These are phyloP conservation scores for Neonectria ditissima DNA, from an alignment of 2,329 filamentous ascomycete genomes.

Conservation along the genomic window DNA sequence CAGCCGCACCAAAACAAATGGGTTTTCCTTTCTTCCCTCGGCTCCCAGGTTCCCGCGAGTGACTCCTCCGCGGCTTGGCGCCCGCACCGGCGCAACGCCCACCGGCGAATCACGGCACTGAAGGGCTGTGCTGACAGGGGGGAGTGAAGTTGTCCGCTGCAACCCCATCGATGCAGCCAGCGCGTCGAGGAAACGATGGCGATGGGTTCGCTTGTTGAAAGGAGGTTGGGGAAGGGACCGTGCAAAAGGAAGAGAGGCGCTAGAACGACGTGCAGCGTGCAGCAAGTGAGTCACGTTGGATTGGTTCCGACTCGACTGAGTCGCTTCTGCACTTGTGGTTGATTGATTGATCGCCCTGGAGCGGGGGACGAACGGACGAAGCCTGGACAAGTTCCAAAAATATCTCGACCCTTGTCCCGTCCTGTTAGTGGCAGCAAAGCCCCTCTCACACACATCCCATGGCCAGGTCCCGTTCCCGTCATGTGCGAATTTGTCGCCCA, in stretches of 20 bases:
- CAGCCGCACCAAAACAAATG: too few species aligned
- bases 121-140: slow-evolving; percentile 27
- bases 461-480: not conserved
- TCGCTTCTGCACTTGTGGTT: too few species aligned
- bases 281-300: too few species aligned
- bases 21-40: too few species aligned
- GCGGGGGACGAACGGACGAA: not conserved
- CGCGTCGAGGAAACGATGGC: not conserved
- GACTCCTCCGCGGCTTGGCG: not conserved
- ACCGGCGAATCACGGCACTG: slow-evolving; percentile 31
- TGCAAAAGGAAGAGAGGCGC: too few species aligned
- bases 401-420: not conserved
- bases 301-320: too few species aligned
- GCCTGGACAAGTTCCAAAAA: slow-evolving; percentile 1
- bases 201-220: not conserved
- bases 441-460: not conserved
- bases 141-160: not conserved
- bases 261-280: too few species aligned
- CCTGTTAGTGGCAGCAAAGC: not conserved
- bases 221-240: too few species aligned
- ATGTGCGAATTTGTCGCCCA: not conserved
- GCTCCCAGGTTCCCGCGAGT: not conserved
- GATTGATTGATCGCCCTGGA: slow-evolving; percentile 3
- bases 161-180: not conserved
- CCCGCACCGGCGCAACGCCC: slow-evolving; percentile 2